Percentiles rank a stretch among this genome's conserved stretches.
Evolutionary conservation across 2,329 filamentous ascomycete species (phyloP).

Genomic region (Trichophyton mentagrophytes): DNA sequence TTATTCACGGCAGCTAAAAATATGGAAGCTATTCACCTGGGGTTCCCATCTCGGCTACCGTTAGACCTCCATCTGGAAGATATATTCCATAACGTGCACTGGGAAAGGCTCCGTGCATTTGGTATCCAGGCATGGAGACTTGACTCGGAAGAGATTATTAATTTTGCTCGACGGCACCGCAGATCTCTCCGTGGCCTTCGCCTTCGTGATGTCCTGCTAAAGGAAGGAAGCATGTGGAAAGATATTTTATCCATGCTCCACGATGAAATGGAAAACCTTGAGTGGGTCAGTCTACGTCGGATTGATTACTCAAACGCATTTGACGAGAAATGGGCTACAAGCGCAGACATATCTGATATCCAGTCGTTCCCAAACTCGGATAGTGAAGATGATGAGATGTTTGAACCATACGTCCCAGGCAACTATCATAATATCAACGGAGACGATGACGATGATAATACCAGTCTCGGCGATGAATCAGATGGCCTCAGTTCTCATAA

Average conservation of each 20-base stretch:
- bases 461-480: constrained; percentile 14
- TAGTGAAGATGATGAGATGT: constrained; percentile 13
- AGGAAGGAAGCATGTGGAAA: constrained; percentile 47
- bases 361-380: constrained; percentile 15
- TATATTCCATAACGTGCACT: constrained; percentile 50
- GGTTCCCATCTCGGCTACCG: constrained; percentile 47
- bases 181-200: constrained; percentile 46
- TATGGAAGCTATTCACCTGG: constrained; percentile 51
- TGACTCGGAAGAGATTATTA: constrained; percentile 47
- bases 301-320: constrained; percentile 48
- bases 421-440: background rate
- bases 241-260: constrained; percentile 47
- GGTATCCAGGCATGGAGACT: constrained; percentile 55
- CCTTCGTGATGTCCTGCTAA: constrained; percentile 48
- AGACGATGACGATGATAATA: constrained; percentile 8
- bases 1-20: constrained; percentile 48
- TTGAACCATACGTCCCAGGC: constrained; percentile 9
- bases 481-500: constrained; percentile 15
- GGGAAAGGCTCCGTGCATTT: constrained; percentile 49
- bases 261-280: constrained; percentile 43
- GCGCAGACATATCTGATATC: constrained; percentile 15
- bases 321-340: constrained; percentile 28
- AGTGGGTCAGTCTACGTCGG: constrained; percentile 50
- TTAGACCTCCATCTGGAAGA: constrained; percentile 46
- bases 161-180: constrained; percentile 43